phyloP scores from a whole-genome alignment of 306 rosid species.

The Castanea crenata region DNA sequence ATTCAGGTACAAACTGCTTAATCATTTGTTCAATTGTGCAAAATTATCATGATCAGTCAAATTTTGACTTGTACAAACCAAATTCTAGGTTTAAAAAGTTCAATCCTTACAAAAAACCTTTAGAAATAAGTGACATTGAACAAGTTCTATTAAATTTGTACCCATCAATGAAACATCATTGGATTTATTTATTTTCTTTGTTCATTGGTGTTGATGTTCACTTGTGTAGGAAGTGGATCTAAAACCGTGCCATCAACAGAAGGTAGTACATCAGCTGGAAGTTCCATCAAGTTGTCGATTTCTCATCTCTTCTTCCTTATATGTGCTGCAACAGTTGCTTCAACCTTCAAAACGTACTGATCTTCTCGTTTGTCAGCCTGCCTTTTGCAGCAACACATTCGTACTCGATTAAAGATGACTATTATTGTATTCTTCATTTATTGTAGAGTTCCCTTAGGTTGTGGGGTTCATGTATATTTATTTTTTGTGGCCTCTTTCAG shows the following conservation, averaged over 20 bases:
- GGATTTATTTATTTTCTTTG: background rate
- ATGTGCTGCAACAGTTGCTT: conserved; percentile 50
- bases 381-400: background rate
- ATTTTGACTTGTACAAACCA: background rate
- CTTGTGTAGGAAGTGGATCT: conserved; percentile 54
- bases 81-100: background rate
- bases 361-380: conserved; percentile 8
- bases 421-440: conserved; percentile 2
- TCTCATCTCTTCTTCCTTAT: conserved; percentile 39
- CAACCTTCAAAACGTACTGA: conserved; percentile 32
- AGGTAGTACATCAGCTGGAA: conserved; percentile 48
- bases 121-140: background rate
- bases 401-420: background rate
- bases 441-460: conserved; percentile 11
- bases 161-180: no score
- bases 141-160: background rate
- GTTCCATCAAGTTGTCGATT: conserved; percentile 45
- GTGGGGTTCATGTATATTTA: conserved; percentile 13
- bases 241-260: conserved; percentile 50
- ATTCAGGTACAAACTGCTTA: conserved; percentile 43
- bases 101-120: background rate
- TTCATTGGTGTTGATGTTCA: conserved; percentile 4
- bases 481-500: conserved; percentile 22
- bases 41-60: background rate
- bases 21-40: background rate